phyloP scores from a whole-genome alignment of 805 yeast genomes.

The Starmerella etchellsii region DNA sequence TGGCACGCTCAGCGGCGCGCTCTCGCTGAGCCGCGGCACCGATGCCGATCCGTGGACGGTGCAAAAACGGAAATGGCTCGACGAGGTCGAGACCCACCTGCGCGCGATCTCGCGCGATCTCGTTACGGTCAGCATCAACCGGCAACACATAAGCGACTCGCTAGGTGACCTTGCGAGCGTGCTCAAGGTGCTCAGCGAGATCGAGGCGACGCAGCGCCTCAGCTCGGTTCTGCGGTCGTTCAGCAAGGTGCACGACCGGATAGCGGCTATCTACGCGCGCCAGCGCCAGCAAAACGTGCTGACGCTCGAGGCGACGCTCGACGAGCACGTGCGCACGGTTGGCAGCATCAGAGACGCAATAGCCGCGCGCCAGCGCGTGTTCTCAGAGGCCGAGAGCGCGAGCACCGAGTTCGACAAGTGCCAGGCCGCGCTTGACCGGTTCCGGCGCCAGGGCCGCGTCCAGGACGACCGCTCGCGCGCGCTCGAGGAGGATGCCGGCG shows the following conservation, averaged over 20 bases:
- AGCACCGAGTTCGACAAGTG: conserved; percentile 40
- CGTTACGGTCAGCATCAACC: conserved; percentile 60
- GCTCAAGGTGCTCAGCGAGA: conserved; percentile 48
- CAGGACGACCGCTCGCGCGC: conserved; percentile 51
- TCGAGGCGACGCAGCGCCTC: conserved; percentile 60
- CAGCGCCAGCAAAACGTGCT: conserved; percentile 73
- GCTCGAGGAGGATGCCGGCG: conserved; percentile 47
- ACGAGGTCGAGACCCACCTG: conserved; percentile 59
- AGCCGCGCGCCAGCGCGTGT: conserved; percentile 52
- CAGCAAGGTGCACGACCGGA: conserved; percentile 54
- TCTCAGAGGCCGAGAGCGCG: conserved; percentile 34
- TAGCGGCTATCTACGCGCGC: conserved; percentile 63
- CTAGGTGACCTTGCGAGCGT: conserved; percentile 53
- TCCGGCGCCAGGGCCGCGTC: conserved; percentile 35
- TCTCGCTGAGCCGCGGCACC: conserved; percentile 28
- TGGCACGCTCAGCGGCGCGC: conserved; percentile 16
- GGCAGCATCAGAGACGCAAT: conserved; percentile 64
- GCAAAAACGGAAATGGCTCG: conserved; percentile 55
- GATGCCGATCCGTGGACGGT: conserved; percentile 73
- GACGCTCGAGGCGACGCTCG: conserved; percentile 74
- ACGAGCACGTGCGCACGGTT: conserved; percentile 70
- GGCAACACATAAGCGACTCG: conserved; percentile 57
- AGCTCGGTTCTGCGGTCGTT: conserved; percentile 56
- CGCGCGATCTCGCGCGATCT: conserved; percentile 55
- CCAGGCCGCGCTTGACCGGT: conserved; percentile 35